These are phyloP conservation scores for Aspergillus pseudonomiae DNA, from an alignment of 2,329 filamentous ascomycete genomes.

Conservation along the genomic window DNA sequence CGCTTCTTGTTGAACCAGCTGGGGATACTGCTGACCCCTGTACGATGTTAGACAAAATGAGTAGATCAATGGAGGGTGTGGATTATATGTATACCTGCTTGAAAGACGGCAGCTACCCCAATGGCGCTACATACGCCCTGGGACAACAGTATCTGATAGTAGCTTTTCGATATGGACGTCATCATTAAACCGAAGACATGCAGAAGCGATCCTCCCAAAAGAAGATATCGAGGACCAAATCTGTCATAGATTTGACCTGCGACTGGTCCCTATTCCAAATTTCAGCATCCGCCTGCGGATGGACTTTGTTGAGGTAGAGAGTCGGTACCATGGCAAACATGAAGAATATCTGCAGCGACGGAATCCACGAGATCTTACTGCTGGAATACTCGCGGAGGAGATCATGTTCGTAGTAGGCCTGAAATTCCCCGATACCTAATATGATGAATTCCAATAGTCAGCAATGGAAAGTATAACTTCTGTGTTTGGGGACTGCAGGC, in stretches of 20 bases:
- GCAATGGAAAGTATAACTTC: not conserved
- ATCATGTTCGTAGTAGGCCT: conserved; percentile 14
- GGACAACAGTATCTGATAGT: conserved; percentile 57
- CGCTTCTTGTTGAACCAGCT: conserved; percentile 57
- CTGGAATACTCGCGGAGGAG: conserved; percentile 11
- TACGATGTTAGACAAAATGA: not conserved
- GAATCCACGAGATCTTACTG: conserved; percentile 17
- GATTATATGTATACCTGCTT: not conserved
- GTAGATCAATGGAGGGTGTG: not conserved
- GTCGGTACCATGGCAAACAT: conserved; percentile 13
- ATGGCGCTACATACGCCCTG: conserved; percentile 55
- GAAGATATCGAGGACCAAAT: conserved; percentile 60
- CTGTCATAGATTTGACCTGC: conserved; percentile 65
- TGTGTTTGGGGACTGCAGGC: not conserved
- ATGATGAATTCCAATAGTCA: not conserved
- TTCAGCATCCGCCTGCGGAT: not conserved
- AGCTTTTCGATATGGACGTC: conserved; percentile 43
- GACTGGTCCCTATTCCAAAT: conserved; percentile 42
- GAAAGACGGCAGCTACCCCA: conserved; percentile 35
- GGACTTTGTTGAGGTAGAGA: not conserved
- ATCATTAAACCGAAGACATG: conserved; percentile 50
- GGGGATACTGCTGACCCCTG: conserved; percentile 28
- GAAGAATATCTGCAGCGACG: conserved; percentile 16
- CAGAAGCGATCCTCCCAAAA: conserved; percentile 52
- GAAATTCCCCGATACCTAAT: conserved; percentile 17